These are phyloP conservation scores for Botrytis fabae DNA, from an alignment of 2,329 filamentous ascomycete genomes.

Conservation along the genomic window DNA sequence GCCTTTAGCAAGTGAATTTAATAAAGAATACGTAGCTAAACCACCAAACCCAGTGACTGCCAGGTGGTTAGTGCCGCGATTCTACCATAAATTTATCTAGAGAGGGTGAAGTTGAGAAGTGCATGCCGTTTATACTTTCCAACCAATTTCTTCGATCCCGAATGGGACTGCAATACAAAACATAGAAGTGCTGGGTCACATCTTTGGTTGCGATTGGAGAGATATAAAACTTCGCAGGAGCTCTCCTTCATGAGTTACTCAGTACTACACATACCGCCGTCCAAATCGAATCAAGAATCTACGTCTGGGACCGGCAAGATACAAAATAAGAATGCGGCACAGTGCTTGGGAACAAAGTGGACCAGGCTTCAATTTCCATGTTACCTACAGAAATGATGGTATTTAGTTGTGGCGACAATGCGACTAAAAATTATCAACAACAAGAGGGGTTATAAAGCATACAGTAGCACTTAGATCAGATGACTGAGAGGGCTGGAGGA, in stretches of 20 bases:
- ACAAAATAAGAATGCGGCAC: neutral
- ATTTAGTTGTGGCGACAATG: neutral
- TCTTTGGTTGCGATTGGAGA: neutral
- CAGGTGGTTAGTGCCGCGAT: neutral
- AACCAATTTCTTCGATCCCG: too few species aligned
- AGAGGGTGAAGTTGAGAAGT: neutral
- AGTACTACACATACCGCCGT: neutral
- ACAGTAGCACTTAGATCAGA: neutral
- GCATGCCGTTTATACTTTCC: neutral
- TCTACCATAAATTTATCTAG: neutral
- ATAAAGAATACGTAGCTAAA: neutral
- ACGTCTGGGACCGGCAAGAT: neutral
- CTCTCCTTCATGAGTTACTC: fast-evolving
- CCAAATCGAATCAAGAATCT: fast-evolving
- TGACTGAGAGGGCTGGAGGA: neutral
- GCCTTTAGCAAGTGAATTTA: neutral
- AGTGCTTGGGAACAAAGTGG: fast-evolving
- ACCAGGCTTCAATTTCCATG: neutral
- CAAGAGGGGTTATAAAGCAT: neutral
- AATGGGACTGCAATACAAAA: neutral
- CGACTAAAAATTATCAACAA: neutral
- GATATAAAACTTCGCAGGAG: neutral
- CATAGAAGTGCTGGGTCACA: neutral
- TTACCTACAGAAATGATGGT: neutral
- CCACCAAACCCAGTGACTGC: neutral